phyloP scores from a whole-genome alignment of 2,329 filamentous ascomycete genomes.

The Colletotrichum tofieldiae region DNA sequence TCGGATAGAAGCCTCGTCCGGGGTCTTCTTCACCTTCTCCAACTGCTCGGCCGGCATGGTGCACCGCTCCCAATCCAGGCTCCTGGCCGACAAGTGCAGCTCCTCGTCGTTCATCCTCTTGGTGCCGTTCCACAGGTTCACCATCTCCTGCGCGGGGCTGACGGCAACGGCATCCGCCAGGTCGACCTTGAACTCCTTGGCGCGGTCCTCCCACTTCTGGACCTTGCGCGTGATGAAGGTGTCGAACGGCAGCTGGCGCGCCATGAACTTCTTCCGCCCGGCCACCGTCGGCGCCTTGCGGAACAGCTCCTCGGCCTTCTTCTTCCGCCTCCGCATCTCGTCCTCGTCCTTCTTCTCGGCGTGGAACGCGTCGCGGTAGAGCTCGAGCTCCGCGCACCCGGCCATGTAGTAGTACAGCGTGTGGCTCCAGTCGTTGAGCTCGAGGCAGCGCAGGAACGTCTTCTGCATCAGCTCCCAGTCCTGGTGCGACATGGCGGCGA shows the following conservation, averaged over 20 bases:
- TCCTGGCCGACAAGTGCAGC: conserved; percentile 73
- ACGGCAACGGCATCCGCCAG: conserved; percentile 86
- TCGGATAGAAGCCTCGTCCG: conserved; percentile 76
- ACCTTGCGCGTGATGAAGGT: conserved; percentile 88
- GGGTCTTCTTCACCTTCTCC: conserved; percentile 64
- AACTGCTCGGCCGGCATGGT: conserved; percentile 61
- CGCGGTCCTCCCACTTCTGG: conserved; percentile 87
- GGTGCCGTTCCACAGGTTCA: conserved; percentile 92
- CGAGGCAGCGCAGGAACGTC: conserved; percentile 81
- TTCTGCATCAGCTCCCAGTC: conserved; percentile 82
- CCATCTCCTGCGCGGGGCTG: conserved; percentile 90
- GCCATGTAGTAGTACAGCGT: conserved; percentile 92
- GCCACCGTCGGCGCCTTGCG: conserved; percentile 80
- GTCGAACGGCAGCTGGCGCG: conserved; percentile 90
- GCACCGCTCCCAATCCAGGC: conserved; percentile 77
- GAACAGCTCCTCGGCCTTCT: conserved; percentile 78
- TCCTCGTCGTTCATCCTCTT: conserved; percentile 82
- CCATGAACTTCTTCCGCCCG: conserved; percentile 92
- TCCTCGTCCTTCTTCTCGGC: conserved; percentile 50
- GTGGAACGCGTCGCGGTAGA: conserved; percentile 78
- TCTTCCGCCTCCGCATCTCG: conserved; percentile 71
- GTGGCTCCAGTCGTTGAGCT: conserved; percentile 93
- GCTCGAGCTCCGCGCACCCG: conserved; percentile 82
- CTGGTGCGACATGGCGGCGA: conserved; percentile 85
- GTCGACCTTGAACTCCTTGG: conserved; percentile 76